phyloP scores from a whole-genome alignment of 2,329 filamentous ascomycete species.

The Penicillium italicum region DNA sequence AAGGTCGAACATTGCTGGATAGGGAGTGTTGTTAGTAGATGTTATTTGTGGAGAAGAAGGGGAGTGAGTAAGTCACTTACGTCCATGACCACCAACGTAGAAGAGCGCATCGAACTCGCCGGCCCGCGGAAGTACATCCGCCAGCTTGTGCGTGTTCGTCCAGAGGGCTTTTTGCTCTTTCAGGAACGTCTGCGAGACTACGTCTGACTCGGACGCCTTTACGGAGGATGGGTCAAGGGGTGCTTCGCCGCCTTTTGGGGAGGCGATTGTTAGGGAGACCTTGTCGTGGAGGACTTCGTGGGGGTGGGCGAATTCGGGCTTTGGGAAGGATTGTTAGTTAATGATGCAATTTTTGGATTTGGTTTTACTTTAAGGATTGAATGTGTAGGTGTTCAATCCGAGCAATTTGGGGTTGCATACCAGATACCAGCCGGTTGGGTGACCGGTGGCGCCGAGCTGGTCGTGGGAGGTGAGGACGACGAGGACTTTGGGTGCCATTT shows the following conservation, averaged over 20 bases:
- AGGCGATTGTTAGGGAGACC: slow-evolving; percentile 56
- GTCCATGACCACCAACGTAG: slow-evolving; percentile 58
- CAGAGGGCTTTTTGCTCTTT: slow-evolving; percentile 57
- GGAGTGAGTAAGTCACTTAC: slow-evolving; percentile 35
- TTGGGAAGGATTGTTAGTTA: not conserved
- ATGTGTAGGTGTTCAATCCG: not conserved
- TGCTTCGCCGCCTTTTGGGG: slow-evolving; percentile 59
- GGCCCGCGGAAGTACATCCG: slow-evolving; percentile 54
- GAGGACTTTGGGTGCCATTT: slow-evolving; percentile 57
- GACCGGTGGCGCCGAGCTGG: slow-evolving; percentile 42
- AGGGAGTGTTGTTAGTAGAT: not conserved
- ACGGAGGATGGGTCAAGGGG: slow-evolving; percentile 60
- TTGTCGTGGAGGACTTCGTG: slow-evolving; percentile 57
- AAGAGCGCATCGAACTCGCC: slow-evolving; percentile 63
- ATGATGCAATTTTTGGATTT: accelerated
- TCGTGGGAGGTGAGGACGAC: slow-evolving; percentile 65
- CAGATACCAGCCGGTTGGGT: slow-evolving; percentile 68
- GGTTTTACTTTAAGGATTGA: accelerated
- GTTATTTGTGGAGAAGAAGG: not conserved
- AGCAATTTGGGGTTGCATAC: slow-evolving; percentile 36
- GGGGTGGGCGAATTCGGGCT: slow-evolving; percentile 62
- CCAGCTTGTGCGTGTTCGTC: slow-evolving; percentile 60
- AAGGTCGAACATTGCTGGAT: slow-evolving; percentile 50
- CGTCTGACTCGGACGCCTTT: slow-evolving; percentile 54
- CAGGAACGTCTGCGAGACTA: slow-evolving; percentile 53